A percentile compares a stretch with the other conserved stretches of the same genome.
phyloP scores from a whole-genome alignment of 1,139 yeast species.

The Suhomyces terraborum region DNA sequence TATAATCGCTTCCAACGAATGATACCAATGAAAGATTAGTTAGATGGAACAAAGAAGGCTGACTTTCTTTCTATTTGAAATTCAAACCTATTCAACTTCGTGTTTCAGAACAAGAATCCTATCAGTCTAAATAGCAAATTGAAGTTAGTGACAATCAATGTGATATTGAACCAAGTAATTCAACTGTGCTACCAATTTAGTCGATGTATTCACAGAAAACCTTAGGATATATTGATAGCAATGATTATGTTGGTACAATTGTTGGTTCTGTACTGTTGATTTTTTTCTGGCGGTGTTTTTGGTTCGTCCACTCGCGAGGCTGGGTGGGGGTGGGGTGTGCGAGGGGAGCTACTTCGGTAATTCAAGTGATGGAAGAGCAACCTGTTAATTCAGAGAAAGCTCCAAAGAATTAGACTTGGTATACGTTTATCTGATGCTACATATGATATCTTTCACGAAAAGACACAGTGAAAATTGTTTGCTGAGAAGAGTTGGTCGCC shows the following conservation, averaged over 20 bases:
- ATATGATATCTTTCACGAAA: too few relatives aligned
- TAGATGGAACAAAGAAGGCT: background rate
- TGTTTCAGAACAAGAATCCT: background rate
- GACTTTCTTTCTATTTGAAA: background rate
- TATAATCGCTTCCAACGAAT: background rate
- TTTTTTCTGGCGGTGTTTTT: slow-evolving; percentile 13
- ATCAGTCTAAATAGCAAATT: background rate
- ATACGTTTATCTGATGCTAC: background rate
- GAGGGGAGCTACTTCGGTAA: background rate
- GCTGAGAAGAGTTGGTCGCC: too few relatives aligned
- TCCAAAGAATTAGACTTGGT: too few relatives aligned
- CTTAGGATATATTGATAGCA: slow-evolving; percentile 5
- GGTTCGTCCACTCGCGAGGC: slow-evolving; percentile 13
- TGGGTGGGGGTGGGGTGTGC: slow-evolving; percentile 6
- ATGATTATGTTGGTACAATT: slow-evolving; percentile 2
- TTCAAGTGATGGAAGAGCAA: background rate
- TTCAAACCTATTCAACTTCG: slow-evolving; percentile 1
- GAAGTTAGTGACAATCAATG: background rate
- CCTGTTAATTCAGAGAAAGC: too few relatives aligned
- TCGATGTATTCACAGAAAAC: slow-evolving; percentile 2
- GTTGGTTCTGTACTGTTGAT: slow-evolving; percentile 9
- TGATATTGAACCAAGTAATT: background rate
- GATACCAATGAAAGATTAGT: background rate
- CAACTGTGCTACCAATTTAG: background rate
- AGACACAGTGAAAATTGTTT: too few relatives aligned